phyloP scores from a whole-genome alignment of 495 filamentous ascomycete genomes.

The Jackrogersella multiformis region DNA sequence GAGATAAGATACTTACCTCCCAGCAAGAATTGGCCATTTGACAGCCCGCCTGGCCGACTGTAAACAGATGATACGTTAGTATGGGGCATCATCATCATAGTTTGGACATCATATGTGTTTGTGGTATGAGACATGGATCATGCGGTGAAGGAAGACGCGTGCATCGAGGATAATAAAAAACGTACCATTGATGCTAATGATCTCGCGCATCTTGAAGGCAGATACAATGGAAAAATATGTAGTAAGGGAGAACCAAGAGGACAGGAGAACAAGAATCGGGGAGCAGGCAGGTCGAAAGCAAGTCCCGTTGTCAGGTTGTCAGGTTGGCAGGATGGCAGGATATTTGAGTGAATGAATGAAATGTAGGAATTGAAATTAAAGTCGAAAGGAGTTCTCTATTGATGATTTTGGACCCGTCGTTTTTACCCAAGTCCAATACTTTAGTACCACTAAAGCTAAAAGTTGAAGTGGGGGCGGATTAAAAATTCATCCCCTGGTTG shows the following conservation, averaged over 20 bases:
- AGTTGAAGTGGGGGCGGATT: slow-evolving; percentile 46
- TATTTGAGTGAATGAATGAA: slow-evolving; percentile 32
- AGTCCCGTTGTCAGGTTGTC: slow-evolving; percentile 23
- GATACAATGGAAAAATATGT: slow-evolving; percentile 40
- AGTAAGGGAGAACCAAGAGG: slow-evolving; percentile 10
- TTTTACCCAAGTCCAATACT: slow-evolving; percentile 42
- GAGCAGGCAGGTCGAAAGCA: slow-evolving; percentile 35
- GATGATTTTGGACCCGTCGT: slow-evolving; percentile 44
- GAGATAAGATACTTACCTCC: slow-evolving; percentile 79
- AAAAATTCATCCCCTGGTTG: slow-evolving; percentile 45
- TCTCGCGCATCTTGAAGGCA: slow-evolving; percentile 89
- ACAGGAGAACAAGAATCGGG: slow-evolving; percentile 13
- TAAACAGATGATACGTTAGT: slow-evolving; percentile 54
- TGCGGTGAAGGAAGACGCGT: slow-evolving; percentile 55
- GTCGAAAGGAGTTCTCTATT: slow-evolving; percentile 45
- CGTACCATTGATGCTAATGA: slow-evolving; percentile 99
- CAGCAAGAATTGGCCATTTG: slow-evolving; percentile 99
- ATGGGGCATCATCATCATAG: slow-evolving; percentile 31
- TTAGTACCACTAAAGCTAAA: slow-evolving; percentile 22
- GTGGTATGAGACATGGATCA: slow-evolving; percentile 34
- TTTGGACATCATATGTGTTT: slow-evolving; percentile 24
- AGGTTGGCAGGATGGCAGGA: too few relatives aligned
- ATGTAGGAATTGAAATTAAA: slow-evolving; percentile 43
- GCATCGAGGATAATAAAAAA: slow-evolving; percentile 45
- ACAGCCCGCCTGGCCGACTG: slow-evolving; percentile 99